Conservation (phyloP, 1,284 basidiomycete species). For the Ceratorhiza oryzae-sativae region DNA sequence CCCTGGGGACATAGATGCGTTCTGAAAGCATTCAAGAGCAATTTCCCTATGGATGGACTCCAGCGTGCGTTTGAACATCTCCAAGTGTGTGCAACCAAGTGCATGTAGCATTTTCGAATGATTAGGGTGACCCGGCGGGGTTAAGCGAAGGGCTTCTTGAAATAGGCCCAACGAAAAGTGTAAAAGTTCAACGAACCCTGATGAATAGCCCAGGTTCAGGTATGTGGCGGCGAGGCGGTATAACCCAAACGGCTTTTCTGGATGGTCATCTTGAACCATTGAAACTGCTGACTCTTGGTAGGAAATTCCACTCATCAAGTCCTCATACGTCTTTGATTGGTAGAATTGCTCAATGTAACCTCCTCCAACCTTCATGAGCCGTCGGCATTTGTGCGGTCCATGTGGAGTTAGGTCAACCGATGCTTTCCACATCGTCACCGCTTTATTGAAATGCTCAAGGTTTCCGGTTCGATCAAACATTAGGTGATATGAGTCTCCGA, state of each 20-base stretch:
- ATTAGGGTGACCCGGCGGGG: neutral
- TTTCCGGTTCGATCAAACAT: too few relatives aligned
- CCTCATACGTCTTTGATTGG: neutral
- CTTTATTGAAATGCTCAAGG: too few relatives aligned
- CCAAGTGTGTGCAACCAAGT: neutral
- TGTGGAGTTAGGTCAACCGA: too few relatives aligned
- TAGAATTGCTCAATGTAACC: too few relatives aligned
- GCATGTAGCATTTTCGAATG: neutral
- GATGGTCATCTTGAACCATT: neutral
- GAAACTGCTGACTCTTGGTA: neutral
- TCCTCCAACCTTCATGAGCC: too few relatives aligned
- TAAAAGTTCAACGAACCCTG: too few relatives aligned
- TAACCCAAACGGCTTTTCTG: neutral
- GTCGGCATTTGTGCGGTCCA: too few relatives aligned
- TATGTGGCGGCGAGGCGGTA: too few relatives aligned
- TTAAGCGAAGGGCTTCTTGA: neutral
- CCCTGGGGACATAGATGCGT: neutral
- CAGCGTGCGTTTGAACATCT: neutral
- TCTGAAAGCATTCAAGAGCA: neutral
- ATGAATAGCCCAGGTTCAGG: too few relatives aligned
- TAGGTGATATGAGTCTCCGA: too few relatives aligned
- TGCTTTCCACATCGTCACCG: too few relatives aligned
- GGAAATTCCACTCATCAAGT: neutral
- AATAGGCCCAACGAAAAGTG: too few relatives aligned
- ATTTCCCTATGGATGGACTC: neutral